Percentiles rank a stretch among this genome's conserved stretches.
Evolutionary conservation across 805 yeast species (phyloP).

Genomic region (Kodamaea jinghongensis): DNA sequence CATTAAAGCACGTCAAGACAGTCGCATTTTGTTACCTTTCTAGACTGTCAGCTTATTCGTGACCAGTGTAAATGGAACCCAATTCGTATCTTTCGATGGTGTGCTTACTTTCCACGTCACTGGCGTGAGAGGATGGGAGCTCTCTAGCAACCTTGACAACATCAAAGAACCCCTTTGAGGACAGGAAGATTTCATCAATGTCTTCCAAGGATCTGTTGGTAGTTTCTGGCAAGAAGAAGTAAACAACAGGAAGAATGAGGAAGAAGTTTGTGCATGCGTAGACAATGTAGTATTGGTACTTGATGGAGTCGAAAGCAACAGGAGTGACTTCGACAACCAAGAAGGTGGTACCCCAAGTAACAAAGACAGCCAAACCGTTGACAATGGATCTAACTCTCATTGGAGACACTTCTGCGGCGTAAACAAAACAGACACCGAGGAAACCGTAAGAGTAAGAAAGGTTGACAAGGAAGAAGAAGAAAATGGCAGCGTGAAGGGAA

Average conservation of each 20-base stretch:
- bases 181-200: slow-evolving; percentile 48
- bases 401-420: slow-evolving; percentile 37
- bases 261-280: too few species aligned
- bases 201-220: slow-evolving; percentile 46
- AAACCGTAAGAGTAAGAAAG: slow-evolving; percentile 33
- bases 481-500: slow-evolving; percentile 26
- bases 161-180: too few species aligned
- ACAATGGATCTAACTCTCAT: slow-evolving; percentile 37
- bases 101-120: too few species aligned
- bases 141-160: too few species aligned
- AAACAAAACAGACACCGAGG: slow-evolving; percentile 27
- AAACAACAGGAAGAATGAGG: too few species aligned
- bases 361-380: slow-evolving; percentile 32
- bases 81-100: too few species aligned
- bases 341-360: slow-evolving; percentile 38
- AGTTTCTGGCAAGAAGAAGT: slow-evolving; percentile 44
- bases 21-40: too few species aligned
- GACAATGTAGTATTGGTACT: slow-evolving; percentile 6
- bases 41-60: too few species aligned
- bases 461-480: slow-evolving; percentile 29
- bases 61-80: too few species aligned
- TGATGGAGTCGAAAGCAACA: slow-evolving; percentile 23
- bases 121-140: too few species aligned
- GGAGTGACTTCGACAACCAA: slow-evolving; percentile 39
- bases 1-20: too few species aligned